A percentile compares a stretch with the other conserved stretches of the same genome.
phyloP scores from a whole-genome alignment of 2,329 filamentous ascomycete species.

The Fonsecaea erecta region DNA sequence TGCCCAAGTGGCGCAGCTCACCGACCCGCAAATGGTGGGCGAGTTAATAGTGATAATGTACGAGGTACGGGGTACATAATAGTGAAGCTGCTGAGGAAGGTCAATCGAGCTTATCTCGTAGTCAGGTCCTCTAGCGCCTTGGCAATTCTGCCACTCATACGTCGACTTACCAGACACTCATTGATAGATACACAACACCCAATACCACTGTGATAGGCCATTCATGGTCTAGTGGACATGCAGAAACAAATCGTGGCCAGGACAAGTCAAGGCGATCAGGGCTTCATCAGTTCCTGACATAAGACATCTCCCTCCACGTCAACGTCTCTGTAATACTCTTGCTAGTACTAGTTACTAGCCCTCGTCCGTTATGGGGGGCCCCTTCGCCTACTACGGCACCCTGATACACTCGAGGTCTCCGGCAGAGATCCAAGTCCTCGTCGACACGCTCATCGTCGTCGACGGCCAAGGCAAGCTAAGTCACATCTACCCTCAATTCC shows the following conservation, averaged over 20 bases:
- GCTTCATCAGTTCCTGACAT: too few relatives aligned
- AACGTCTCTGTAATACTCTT: neutral
- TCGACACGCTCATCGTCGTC: conserved; percentile 39
- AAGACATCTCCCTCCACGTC: too few relatives aligned
- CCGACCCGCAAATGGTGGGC: neutral
- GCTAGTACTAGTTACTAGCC: too few relatives aligned
- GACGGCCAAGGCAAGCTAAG: conserved; percentile 24
- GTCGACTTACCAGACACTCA: too few relatives aligned
- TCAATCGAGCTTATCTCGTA: neutral
- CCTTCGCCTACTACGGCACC: conserved; percentile 47
- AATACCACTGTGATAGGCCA: too few relatives aligned
- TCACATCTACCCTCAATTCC: conserved; percentile 36
- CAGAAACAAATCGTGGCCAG: too few relatives aligned
- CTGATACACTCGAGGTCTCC: conserved; percentile 49
- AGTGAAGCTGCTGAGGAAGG: neutral
- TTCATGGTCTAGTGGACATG: too few relatives aligned
- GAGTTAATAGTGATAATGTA: neutral
- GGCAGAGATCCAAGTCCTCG: conserved; percentile 46
- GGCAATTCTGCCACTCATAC: too few relatives aligned
- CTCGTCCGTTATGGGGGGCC: neutral
- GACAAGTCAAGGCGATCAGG: too few relatives aligned
- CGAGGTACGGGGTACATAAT: too few relatives aligned
- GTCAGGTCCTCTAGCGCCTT: too few relatives aligned
- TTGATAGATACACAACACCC: too few relatives aligned
- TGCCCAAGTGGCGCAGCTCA: neutral